Evolutionary conservation across 116 monocot genomes (phyloP), one percentile per base, ranked within the genome.

Genomic region (Posidonia oceanica): DNA sequence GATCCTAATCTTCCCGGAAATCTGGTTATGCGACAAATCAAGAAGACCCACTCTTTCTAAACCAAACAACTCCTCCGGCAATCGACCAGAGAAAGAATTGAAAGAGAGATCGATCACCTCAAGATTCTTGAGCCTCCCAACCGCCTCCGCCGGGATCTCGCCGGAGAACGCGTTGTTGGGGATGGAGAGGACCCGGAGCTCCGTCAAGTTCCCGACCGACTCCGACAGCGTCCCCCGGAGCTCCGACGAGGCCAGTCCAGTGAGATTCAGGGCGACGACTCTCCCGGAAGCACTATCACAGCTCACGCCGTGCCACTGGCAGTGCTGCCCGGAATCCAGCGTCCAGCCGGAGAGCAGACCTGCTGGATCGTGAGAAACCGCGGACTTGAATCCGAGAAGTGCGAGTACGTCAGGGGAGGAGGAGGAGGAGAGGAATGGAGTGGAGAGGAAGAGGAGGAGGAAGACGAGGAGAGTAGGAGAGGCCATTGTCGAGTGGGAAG

Each of bases 291-390:
- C 5, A 39, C 21, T 36, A 57, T 72, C 53, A 61, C 87, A 87
- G 55, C 79, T 39, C 79, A 87, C 77, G 64, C 87, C 87, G 36
- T 54, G 57, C 87, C 87, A 87, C 10, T 55, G 17, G 79, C 84
- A 87, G 77, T 81, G 79, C 67, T 55, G 17, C 48, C 23, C 7
- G 16, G 29, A 12, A 39, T 69, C 22, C 14, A 69, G 74, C 52
- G 63, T 70, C 83, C 87, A 87, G 57, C 37, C 42, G 54, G 82
- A 67, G 60, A 86, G 71, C 60, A 82, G 55, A n/a, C 39, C 66
- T 40, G 72, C n/a, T 2, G 72, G 76, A 59, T 78, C 84, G 48
- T 20, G 7, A 6, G 76, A 22, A 51, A 87, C 41, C 37, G 72
- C 61, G 29, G 39, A 14, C 75, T 79, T 83, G 62, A 87, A 71